Percentiles rank a stretch among this genome's conserved stretches.
Evolutionary conservation across 176 grass and related monocot genomes (phyloP).

Genomic region (Carex kokanica): DNA sequence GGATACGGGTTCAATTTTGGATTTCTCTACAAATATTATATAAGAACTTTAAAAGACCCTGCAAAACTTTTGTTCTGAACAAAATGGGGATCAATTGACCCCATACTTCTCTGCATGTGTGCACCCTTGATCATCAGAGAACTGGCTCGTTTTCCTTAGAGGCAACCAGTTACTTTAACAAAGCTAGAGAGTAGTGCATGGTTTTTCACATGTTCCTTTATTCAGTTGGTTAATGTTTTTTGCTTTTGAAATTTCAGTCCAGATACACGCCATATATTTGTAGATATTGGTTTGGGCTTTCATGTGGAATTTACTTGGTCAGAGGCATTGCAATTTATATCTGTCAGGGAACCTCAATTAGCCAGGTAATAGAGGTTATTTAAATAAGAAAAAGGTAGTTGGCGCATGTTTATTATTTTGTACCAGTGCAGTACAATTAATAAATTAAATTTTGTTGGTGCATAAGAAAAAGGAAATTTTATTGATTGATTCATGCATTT

Average conservation of each 20-base stretch:
- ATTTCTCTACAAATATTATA: not conserved
- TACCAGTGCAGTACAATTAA: not conserved
- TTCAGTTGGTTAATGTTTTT: constrained; percentile 8
- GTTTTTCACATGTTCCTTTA: not conserved
- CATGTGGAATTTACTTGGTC: constrained; percentile 93
- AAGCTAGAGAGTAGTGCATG: not conserved
- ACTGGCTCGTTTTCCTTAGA: not conserved
- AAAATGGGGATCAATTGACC: not conserved
- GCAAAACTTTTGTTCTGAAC: not conserved
- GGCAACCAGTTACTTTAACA: not conserved
- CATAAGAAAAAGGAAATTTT: not conserved
- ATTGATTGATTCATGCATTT: not conserved
- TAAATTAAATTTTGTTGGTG: not conserved
- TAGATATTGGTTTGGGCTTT: constrained; percentile 88
- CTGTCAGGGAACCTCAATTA: constrained; percentile 71
- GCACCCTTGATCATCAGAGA: not conserved
- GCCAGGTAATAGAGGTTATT: constrained; percentile 40
- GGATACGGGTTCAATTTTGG: not conserved
- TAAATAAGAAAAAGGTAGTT: not conserved
- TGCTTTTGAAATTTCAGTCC: constrained; percentile 35
- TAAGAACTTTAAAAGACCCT: not conserved
- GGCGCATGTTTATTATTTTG: not conserved
- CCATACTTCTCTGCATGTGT: not conserved
- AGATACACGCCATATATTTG: constrained; percentile 78
- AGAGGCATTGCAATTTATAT: constrained; percentile 85